Conservation (phyloP, 352 stramenopile species). For the Pythium aquatile region DNA sequence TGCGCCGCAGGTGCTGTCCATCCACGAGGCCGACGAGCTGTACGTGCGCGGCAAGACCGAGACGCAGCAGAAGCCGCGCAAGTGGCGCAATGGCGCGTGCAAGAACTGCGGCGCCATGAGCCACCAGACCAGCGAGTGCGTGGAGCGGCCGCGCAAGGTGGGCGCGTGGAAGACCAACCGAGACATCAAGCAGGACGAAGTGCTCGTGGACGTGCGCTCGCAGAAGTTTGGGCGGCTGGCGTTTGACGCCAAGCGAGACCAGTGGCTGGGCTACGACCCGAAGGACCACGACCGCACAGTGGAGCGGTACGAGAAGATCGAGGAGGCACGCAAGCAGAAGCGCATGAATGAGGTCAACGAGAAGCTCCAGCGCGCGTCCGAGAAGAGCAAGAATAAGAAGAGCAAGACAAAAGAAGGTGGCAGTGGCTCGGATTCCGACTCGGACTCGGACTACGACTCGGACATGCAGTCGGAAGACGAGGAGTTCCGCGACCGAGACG, state of each 20-base stretch:
- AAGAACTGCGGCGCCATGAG: constrained; percentile 94
- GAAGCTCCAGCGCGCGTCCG: constrained; percentile 53
- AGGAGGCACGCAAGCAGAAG: constrained; percentile 72
- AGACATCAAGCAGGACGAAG: constrained; percentile 86
- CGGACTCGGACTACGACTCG: constrained; percentile 89
- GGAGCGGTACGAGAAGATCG: constrained; percentile 80
- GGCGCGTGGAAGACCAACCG: constrained; percentile 92
- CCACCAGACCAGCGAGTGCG: constrained; percentile 91
- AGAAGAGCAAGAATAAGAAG: constrained; percentile 35
- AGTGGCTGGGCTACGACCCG: constrained; percentile 94
- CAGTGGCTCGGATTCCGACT: constrained; percentile 68
- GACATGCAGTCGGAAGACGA: constrained; percentile 88
- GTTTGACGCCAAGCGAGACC: constrained; percentile 97
- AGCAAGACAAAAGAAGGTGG: constrained; percentile 7
- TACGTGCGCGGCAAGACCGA: constrained; percentile 50
- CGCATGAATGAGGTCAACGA: constrained; percentile 80
- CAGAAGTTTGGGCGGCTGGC: constrained; percentile 92
- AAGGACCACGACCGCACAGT: constrained; percentile 81
- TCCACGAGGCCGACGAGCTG: constrained; percentile 87
- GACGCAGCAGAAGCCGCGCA: constrained; percentile 32
- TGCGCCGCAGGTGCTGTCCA: constrained; percentile 87
- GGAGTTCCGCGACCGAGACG: constrained; percentile 91
- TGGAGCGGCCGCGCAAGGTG: constrained; percentile 91
- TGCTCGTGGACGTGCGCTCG: constrained; percentile 82
- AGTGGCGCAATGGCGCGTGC: constrained; percentile 90